Evolutionary conservation across 1,284 basidiomycete species (phyloP), one percentile per base, ranked within the genome.

Genomic region (Jaminaea rosea): DNA sequence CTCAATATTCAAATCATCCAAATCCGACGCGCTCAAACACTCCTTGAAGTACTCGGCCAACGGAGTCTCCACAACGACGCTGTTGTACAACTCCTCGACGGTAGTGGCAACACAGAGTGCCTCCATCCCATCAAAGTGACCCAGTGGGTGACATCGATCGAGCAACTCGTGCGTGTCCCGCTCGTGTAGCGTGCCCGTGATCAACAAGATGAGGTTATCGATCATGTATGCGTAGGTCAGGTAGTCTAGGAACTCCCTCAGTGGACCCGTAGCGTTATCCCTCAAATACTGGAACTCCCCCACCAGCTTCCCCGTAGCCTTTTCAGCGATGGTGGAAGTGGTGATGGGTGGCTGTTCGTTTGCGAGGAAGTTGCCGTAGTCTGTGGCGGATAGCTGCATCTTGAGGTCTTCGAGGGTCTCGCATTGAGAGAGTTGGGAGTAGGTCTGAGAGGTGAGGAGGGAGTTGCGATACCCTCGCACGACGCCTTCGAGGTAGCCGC

Each of bases 191-290:
- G 93, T 98, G 31, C 94, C 94, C 17, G 94, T 94, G 59, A 98
- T 98, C 68, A 99, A 82, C 47, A 98, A 81, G 58, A 98, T 86
- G 70, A 98, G 88, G 75, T 99, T 99, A 82, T 99, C 94, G 70
- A 99, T 98, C 94, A 99, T 99, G 78, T 98, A 99, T 26, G 84
- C 88, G 74, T 94, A 94, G 53, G 92, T 98, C 77, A 99, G 88
- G 76, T 97, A 99, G 74, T 98, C 94, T 60, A 99, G 79, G 75
- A 99, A 98, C 72, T 85, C 93, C 72, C 83, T 83, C 48, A 99
- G 77, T 1, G 92, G 90, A 62, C 88, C 85, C 17, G 90, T 86
- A 4, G 94, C 86, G 77, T 97, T 98, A 62, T 80, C 85, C 52
- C 88, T 81, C 50, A 98, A 78, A 75, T 87, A 98, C 76, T 93